A percentile compares a stretch with the other conserved stretches of the same genome.
phyloP scores from a whole-genome alignment of 345 rosid species.

The Laguncularia racemosa region DNA sequence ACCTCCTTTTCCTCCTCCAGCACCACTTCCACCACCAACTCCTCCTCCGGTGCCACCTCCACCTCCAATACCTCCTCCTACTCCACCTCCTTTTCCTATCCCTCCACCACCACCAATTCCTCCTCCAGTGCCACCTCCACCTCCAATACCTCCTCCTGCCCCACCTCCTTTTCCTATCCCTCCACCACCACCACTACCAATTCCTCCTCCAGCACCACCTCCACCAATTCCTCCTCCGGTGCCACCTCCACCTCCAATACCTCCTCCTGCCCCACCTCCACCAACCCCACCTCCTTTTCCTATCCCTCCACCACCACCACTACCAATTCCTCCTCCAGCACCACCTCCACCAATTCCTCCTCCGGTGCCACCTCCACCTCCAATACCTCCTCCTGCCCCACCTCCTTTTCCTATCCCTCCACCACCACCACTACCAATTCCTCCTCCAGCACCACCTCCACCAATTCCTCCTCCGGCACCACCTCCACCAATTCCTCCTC shows the following conservation, averaged over 20 bases:
- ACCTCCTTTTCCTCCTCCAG: constrained; percentile 5
- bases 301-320: neutral
- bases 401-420: constrained; percentile 8
- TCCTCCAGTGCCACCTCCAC: neutral
- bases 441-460: constrained; percentile 7
- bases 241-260: constrained; percentile 2
- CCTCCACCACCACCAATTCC: too few species aligned
- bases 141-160: constrained; percentile 2
- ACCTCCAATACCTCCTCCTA: constrained; percentile 1
- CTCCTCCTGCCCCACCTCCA: constrained; percentile 5
- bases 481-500: constrained; percentile 1
- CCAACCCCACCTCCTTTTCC: constrained; percentile 2
- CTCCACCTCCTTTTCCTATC: constrained; percentile 7
- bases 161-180: constrained; percentile 5
- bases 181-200: neutral
- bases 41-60: too few species aligned
- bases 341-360: constrained; percentile 8
- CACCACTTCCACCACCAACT: neutral
- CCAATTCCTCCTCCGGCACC: constrained; percentile 4
- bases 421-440: constrained; percentile 9
- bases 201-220: constrained; percentile 4
- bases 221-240: constrained; percentile 3
- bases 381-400: neutral
- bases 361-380: constrained; percentile 2
- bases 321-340: constrained; percentile 1